Conservation (phyloP, 306 rosid species). For the Dicorynia guianensis region DNA sequence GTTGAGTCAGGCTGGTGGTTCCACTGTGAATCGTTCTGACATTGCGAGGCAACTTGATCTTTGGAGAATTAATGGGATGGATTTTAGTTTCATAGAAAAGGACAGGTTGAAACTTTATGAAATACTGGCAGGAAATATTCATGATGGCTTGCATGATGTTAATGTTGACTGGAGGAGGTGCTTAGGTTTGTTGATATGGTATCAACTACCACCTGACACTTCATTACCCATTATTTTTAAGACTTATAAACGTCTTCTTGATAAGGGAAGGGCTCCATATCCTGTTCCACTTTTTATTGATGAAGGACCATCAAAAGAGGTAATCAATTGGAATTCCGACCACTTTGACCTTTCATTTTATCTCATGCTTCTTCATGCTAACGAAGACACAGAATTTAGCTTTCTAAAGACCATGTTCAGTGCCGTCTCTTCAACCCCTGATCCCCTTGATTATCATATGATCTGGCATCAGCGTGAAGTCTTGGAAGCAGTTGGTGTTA, state of each 20-base stretch:
- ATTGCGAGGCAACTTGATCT: slow-evolving; percentile 78
- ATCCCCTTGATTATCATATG: slow-evolving; percentile 98
- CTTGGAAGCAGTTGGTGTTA: slow-evolving; percentile 89
- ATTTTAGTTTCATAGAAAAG: slow-evolving; percentile 86
- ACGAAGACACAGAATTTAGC: slow-evolving; percentile 60
- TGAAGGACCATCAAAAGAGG: slow-evolving; percentile 68
- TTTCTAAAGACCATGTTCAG: slow-evolving; percentile 82
- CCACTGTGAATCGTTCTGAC: slow-evolving; percentile 78
- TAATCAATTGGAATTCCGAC: slow-evolving; percentile 48
- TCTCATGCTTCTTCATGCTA: slow-evolving; percentile 96
- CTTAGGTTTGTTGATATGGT: slow-evolving; percentile 95
- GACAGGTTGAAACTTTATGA: slow-evolving; percentile 84
- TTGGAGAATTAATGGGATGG: slow-evolving; percentile 89
- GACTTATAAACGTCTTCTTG: slow-evolving; percentile 76
- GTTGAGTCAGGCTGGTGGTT: slow-evolving; percentile 94
- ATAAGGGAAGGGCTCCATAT: slow-evolving; percentile 78
- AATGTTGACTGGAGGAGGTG: slow-evolving; percentile 94
- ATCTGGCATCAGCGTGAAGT: slow-evolving; percentile 94
- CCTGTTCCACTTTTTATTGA: slow-evolving; percentile 89
- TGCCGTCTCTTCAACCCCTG: slow-evolving; percentile 86
- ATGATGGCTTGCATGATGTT: slow-evolving; percentile 61
- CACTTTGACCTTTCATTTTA: slow-evolving; percentile 85
- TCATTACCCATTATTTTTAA: slow-evolving; percentile 72
- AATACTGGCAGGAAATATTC: slow-evolving; percentile 85
- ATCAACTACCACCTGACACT: slow-evolving; percentile 73